Percentiles rank a stretch among this genome's conserved stretches.
These are phyloP conservation scores for Gastrodia elata DNA, from an alignment of 106 monocot genomes.

Conservation along the genomic window DNA sequence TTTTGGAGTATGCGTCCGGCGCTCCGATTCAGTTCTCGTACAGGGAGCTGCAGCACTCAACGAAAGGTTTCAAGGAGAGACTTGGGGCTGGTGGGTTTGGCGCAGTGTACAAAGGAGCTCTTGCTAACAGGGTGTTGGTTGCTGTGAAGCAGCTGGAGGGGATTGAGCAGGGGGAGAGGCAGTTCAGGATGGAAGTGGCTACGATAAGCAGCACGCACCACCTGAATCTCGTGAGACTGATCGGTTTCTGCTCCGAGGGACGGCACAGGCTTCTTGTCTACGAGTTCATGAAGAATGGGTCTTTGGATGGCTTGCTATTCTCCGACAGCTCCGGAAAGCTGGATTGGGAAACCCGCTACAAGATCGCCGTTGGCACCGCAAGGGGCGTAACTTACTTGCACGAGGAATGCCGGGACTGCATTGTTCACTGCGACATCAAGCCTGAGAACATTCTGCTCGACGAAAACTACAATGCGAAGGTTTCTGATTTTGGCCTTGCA, in stretches of 20 bases:
- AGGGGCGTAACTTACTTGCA: slow-evolving; percentile 81
- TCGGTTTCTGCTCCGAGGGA: slow-evolving; percentile 85
- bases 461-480: slow-evolving; percentile 67
- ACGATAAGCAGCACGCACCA: slow-evolving; percentile 94
- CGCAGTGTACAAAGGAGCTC: slow-evolving; percentile 56
- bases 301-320: slow-evolving; percentile 55
- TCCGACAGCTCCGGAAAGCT: slow-evolving; percentile 19
- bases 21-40: slow-evolving; percentile 76
- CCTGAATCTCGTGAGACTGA: slow-evolving; percentile 70
- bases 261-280: slow-evolving; percentile 75
- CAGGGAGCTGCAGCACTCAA: slow-evolving; percentile 54
- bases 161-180: slow-evolving; percentile 89
- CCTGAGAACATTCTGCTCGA: slow-evolving; percentile 94
- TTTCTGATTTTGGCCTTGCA: slow-evolving; percentile 86
- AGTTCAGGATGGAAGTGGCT: slow-evolving; percentile 91
- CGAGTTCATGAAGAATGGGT: slow-evolving; percentile 87
- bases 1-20: slow-evolving; percentile 77
- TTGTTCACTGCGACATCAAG: slow-evolving; percentile 86
- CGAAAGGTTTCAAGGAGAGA: slow-evolving; percentile 69
- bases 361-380: slow-evolving; percentile 65
- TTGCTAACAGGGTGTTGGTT: slow-evolving; percentile 43
- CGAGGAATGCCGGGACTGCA: slow-evolving; percentile 89
- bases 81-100: slow-evolving; percentile 86
- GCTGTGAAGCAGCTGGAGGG: slow-evolving; percentile 92
- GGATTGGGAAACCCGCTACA: slow-evolving; percentile 43